Percentiles rank a stretch among this genome's conserved stretches.
Evolutionary conservation across 768 basidiomycete genomes (phyloP).

Genomic region (Strobilomyces confusus): DNA sequence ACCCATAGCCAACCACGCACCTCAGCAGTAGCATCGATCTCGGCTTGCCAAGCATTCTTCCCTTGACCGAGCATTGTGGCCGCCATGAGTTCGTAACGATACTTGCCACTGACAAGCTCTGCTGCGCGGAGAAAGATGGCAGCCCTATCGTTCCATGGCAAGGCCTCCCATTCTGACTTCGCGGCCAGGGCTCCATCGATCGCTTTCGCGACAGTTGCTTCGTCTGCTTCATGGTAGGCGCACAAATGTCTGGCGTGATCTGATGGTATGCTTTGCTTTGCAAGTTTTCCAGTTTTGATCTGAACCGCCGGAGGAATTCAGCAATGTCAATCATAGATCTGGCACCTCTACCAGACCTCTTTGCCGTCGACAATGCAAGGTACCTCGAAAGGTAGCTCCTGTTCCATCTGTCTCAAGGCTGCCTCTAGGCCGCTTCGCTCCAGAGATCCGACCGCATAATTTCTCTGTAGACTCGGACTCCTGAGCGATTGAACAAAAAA

Average conservation of each 20-base stretch:
- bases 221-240: conserved; percentile 85
- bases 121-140: conserved; percentile 99
- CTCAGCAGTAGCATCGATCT: conserved; percentile 99
- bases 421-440: conserved; percentile 73
- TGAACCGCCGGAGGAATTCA: conserved; percentile 26
- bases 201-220: conserved; percentile 67
- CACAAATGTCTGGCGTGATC: conserved; percentile 81
- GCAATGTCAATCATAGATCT: background rate
- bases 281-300: conserved; percentile 78
- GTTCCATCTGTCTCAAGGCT: conserved; percentile 76
- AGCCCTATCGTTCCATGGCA: conserved; percentile 96
- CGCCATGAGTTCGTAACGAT: conserved; percentile 90
- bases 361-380: conserved; percentile 92
- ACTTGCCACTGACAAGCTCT: conserved; percentile 93
- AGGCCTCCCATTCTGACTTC: conserved; percentile 84
- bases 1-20: conserved; percentile 37
- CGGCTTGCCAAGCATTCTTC: conserved; percentile 99
- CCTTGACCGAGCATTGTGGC: conserved; percentile 98
- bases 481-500: background rate
- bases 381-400: conserved; percentile 83
- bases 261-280: conserved; percentile 80
- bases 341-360: conserved; percentile 45
- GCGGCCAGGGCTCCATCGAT: conserved; percentile 87
- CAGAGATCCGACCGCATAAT: conserved; percentile 72
- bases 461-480: conserved; percentile 42